Evolutionary conservation across 1,139 yeast species (phyloP), one percentile per base, ranked within the genome.

Genomic region (Protomyces gravidus): DNA sequence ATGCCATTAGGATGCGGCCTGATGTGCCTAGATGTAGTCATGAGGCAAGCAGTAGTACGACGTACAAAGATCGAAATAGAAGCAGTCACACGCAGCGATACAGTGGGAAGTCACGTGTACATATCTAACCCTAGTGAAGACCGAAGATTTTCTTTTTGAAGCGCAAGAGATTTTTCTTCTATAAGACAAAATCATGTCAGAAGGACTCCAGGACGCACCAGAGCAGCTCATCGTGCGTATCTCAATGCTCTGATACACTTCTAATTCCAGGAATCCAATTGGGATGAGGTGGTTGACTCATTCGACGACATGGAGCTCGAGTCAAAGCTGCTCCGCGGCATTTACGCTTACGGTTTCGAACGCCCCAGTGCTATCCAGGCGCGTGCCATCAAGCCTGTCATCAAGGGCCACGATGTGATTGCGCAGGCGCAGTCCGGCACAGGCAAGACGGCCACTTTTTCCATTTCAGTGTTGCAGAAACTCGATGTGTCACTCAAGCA

Each of bases 391-490:
- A 80, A 87, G 74, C 98, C 96, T 74, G 89, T 92, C 76, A 85
- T 92, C 73, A 92, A 87, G 76, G 96, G 95, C 68, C 84, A 92
- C 51, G 97, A 92, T 76, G 96, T 90, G 62, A 83, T 92, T 72
- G 98, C 97, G 68, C 98, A 92, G 79, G 97, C 97, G 69, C 98
- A 92, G 82, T 90, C 97, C 61, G 98, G 98, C 85, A 92, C 98
- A 68, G 98, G 98, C 85, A 92, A 92, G 81, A 92, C 98, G 65
- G 98, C 97, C 72, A 92, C 98, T 68, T 92, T 92, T 84, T 86
- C 97, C 75, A 89, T 92, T 71, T 86, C 96, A 70, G 92, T 95
- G 71, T 82, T 92, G 75, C 96, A 50, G 58, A 63, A 56, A 47
- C 66, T 48, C 63, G 69, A 50, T 62, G 79, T 57, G n/a, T 40